A percentile compares a stretch with the other conserved stretches of the same genome.
Evolutionary conservation across 352 stramenopile genomes (phyloP).

Genomic region (Phytophthora citrophthora): DNA sequence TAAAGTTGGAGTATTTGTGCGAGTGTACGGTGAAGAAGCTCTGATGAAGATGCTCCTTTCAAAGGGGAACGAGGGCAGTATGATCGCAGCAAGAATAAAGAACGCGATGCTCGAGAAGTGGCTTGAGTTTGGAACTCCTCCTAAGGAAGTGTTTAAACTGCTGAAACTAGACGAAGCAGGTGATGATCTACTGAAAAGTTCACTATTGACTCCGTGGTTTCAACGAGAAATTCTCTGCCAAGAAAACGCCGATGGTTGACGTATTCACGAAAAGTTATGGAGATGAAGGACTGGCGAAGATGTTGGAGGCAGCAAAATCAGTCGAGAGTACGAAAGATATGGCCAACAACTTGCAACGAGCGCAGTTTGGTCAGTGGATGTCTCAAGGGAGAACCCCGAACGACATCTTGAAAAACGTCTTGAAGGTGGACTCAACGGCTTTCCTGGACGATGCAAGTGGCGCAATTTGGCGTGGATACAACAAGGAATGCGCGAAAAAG

Average conservation of each 20-base stretch:
- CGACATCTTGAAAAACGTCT: neutral
- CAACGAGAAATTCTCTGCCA: neutral
- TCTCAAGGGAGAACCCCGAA: neutral
- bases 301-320: constrained; percentile 7
- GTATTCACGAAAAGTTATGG: constrained; percentile 6
- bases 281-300: constrained; percentile 4
- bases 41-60: neutral
- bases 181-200: neutral
- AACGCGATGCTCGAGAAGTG: neutral
- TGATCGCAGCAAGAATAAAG: neutral
- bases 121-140: neutral
- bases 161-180: neutral
- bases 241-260: constrained; percentile 5
- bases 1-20: neutral
- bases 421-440: neutral
- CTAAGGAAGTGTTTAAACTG: neutral
- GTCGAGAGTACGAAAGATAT: neutral
- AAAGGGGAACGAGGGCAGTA: neutral
- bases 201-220: neutral
- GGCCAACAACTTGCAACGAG: neutral
- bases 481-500: too few relatives aligned
- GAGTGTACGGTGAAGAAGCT: neutral
- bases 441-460: neutral
- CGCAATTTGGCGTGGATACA: neutral
- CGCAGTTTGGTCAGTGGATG: constrained; percentile 10